A percentile compares a stretch with the other conserved stretches of the same genome.
Evolutionary conservation across 352 stramenopile species (phyloP).

Genomic region (Globisporangium nunn): DNA sequence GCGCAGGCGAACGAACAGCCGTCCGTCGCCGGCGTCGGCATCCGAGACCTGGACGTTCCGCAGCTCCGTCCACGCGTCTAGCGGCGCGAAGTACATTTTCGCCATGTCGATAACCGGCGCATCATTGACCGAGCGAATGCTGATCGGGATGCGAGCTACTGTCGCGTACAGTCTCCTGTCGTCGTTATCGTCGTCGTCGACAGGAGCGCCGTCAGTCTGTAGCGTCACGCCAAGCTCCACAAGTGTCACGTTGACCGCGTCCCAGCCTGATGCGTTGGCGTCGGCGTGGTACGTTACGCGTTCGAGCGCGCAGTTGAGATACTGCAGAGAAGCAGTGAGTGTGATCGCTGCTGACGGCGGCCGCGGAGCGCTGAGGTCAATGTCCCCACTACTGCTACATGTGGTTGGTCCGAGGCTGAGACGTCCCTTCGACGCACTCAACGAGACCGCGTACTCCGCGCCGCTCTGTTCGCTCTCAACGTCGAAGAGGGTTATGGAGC

Average conservation of each 20-base stretch:
- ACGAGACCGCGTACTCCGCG: constrained; percentile 16
- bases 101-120: constrained; percentile 27
- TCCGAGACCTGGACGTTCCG: constrained; percentile 25
- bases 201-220: background rate
- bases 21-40: constrained; percentile 28
- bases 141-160: constrained; percentile 28
- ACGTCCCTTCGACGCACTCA: constrained; percentile 29
- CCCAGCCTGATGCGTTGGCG: constrained; percentile 18
- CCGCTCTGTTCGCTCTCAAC: constrained; percentile 9
- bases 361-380: background rate
- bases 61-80: constrained; percentile 22
- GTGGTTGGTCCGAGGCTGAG: constrained; percentile 23
- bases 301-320: constrained; percentile 44
- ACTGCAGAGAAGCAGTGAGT: constrained; percentile 21
- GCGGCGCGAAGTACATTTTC: constrained; percentile 19
- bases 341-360: constrained; percentile 4
- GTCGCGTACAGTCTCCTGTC: constrained; percentile 19
- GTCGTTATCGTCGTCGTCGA: constrained; percentile 8
- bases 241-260: constrained; percentile 39
- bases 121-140: constrained; percentile 40
- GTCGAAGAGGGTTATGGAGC: constrained; percentile 37
- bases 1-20: constrained; percentile 37
- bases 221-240: constrained; percentile 10
- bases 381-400: background rate
- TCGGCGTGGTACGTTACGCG: constrained; percentile 40